A percentile compares a stretch with the other conserved stretches of the same genome.
These are phyloP conservation scores for Apiospora hydei DNA, from an alignment of 2,329 filamentous ascomycete species.

Conservation along the genomic window DNA sequence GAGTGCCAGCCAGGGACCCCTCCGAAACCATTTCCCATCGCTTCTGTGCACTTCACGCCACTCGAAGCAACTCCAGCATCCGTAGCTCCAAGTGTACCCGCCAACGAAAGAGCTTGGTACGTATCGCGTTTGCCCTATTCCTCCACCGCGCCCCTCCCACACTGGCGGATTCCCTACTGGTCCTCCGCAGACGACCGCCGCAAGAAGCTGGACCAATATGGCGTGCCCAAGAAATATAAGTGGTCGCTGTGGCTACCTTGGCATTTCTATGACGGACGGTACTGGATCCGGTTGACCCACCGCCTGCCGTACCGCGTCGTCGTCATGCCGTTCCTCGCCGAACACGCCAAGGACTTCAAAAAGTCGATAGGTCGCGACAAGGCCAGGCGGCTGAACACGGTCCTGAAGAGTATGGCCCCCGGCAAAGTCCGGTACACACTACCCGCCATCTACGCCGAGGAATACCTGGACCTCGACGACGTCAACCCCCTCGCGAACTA, in stretches of 20 bases:
- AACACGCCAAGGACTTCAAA: conserved; percentile 57
- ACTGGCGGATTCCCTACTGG: conserved; percentile 32
- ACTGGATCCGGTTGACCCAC: conserved; percentile 61
- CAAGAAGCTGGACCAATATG: conserved; percentile 19
- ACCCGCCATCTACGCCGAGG: conserved; percentile 59
- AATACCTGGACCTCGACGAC: conserved; percentile 41
- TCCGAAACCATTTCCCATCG: conserved; percentile 57
- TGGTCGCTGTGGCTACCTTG: conserved; percentile 44
- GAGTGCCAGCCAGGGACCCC: conserved; percentile 25
- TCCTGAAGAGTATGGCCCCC: conserved; percentile 59
- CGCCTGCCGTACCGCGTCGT: conserved; percentile 51
- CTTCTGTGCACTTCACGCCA: conserved; percentile 56
- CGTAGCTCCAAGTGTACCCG: conserved; percentile 22
- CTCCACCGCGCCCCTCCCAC: conserved; percentile 46
- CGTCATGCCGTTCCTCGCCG: conserved; percentile 54
- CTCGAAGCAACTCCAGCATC: conserved; percentile 33
- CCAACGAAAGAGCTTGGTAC: conserved; percentile 47
- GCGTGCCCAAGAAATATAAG: not conserved
- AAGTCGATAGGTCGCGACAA: conserved; percentile 47
- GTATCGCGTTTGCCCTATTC: conserved; percentile 56
- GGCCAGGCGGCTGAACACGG: conserved; percentile 46
- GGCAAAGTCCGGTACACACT: conserved; percentile 63
- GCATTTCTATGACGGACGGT: conserved; percentile 65
- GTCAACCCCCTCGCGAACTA: conserved; percentile 30
- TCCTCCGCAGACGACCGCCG: conserved; percentile 21